Evolutionary conservation across 352 stramenopile genomes (phyloP), one percentile per base, ranked within the genome.

Genomic region (Hyaloperonospora arabidopsidis): DNA sequence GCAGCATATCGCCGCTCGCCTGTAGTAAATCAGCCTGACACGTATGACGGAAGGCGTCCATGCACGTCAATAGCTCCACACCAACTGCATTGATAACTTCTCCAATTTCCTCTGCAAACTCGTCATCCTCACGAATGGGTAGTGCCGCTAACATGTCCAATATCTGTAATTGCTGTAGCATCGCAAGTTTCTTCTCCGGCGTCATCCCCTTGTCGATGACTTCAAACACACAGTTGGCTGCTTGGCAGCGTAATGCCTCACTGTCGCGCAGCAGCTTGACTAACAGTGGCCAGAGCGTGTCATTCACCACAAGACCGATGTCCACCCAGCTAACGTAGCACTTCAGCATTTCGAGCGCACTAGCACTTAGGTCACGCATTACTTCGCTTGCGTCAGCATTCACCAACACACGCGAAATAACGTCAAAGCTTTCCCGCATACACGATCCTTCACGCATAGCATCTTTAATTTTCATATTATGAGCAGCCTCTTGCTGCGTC

Each of bases 391-490:
- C 59, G 15, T 89, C 73, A 32, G 65, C 79, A 59, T 89, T 87
- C 38, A 84, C 61, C 23, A 95, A 57, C 35, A 95, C 82, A 45
- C 87, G 87, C 62, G 84, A 83, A 50, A 91, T 89, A 11, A 84
- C 81, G 25, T 95, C 79, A 46, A 93, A 84, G 11, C 74, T 89
- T 41, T 89, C 78, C 1, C 68, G 64, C 71, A 95, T 92, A 47
- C 61, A 74, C 5, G 69, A 70, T 39, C 73, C 81, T 63, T 89
- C 76, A 8, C 85, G 76, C 83, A 95, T 93, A 4, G 85, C 82
- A 55, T 95, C 85, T 48, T 95, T 95, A 52, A 95, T 89, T 48
- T 68, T 71, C 77, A 91, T 93, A 65, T 93, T 93, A 45, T 72
- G 69, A 6, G 66, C 64, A 10, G 79, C 69, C 41, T 92, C 80